A percentile compares a stretch with the other conserved stretches of the same genome.
Evolutionary conservation across 1,139 yeast species (phyloP).

Genomic region (Candida freyschussii): DNA sequence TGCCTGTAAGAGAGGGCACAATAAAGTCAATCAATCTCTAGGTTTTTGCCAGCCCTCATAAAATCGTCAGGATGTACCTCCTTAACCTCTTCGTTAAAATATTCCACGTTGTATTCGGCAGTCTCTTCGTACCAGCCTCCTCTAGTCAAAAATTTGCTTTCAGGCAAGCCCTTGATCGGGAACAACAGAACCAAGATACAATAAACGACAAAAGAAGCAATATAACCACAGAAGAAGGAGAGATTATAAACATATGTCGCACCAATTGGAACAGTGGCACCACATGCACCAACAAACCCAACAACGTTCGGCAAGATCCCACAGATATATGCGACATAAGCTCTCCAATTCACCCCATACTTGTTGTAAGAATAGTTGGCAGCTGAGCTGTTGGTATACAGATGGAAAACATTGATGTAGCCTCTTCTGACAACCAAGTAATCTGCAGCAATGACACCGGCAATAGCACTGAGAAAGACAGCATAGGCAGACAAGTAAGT

Average conservation of each 20-base stretch:
- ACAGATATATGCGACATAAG: constrained; percentile 62
- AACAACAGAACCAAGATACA: constrained; percentile 43
- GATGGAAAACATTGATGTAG: constrained; percentile 53
- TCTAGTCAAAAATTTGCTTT: constrained; percentile 40
- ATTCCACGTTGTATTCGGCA: constrained; percentile 54
- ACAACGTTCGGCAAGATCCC: constrained; percentile 81
- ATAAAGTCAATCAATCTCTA: too few species aligned
- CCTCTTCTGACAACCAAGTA: constrained; percentile 77
- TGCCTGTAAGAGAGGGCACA: too few species aligned
- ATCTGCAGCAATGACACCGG: constrained; percentile 78
- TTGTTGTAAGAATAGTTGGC: constrained; percentile 55
- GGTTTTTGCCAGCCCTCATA: constrained; percentile 7
- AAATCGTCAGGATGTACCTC: constrained; percentile 20
- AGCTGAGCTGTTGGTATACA: constrained; percentile 44
- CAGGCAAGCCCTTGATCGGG: constrained; percentile 61
- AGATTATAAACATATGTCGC: constrained; percentile 69
- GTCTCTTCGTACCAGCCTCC: constrained; percentile 62
- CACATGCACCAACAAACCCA: constrained; percentile 83
- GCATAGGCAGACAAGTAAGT: constrained; percentile 82
- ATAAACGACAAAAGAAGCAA: constrained; percentile 49
- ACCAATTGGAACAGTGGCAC: constrained; percentile 67
- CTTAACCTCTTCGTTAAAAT: constrained; percentile 44
- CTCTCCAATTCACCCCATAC: constrained; percentile 78
- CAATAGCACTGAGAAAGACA: constrained; percentile 80
- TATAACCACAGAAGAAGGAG: constrained; percentile 72